phyloP scores from a whole-genome alignment of 2,329 filamentous ascomycete species.

The Nemania diffusa region DNA sequence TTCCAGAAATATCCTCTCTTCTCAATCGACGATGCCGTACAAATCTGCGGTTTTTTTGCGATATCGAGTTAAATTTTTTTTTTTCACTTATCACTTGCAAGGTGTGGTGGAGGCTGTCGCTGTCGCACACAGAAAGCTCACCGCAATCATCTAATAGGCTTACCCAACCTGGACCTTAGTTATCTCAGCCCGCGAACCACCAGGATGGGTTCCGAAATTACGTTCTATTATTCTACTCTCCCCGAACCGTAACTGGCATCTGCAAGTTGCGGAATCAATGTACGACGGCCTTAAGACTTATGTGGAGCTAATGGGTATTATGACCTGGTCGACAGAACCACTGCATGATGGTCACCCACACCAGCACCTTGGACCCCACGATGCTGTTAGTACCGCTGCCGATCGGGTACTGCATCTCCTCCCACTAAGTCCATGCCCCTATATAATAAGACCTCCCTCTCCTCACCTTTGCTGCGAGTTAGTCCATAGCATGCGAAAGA shows the following conservation, averaged over 20 bases:
- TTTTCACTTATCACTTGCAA: constrained; percentile 22
- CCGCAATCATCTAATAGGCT: constrained; percentile 38
- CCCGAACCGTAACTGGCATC: constrained; percentile 44
- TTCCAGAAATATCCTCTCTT: constrained; percentile 28
- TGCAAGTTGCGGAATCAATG: constrained; percentile 44
- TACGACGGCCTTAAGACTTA: constrained; percentile 46
- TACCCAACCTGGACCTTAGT: constrained; percentile 34
- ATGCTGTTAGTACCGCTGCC: constrained; percentile 44
- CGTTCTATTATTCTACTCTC: constrained; percentile 41
- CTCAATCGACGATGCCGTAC: constrained; percentile 9
- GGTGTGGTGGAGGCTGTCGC: constrained; percentile 33
- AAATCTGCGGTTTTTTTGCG: constrained; percentile 15
- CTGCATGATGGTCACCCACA: constrained; percentile 43
- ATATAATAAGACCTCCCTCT: constrained; percentile 24
- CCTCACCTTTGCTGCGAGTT: constrained; percentile 15
- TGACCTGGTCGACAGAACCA: constrained; percentile 47
- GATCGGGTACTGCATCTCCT: constrained; percentile 45
- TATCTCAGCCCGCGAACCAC: constrained; percentile 33
- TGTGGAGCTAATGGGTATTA: constrained; percentile 46
- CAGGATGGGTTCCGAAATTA: constrained; percentile 44
- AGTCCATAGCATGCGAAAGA: constrained; percentile 21
- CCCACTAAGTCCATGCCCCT: constrained; percentile 39
- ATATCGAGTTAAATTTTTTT: constrained; percentile 28
- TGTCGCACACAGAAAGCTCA: constrained; percentile 34
- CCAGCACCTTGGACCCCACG: constrained; percentile 46